A percentile compares a stretch with the other conserved stretches of the same genome.
Conservation (phyloP, 129 eudicot genomes). For the Tagetes patula region DNA sequence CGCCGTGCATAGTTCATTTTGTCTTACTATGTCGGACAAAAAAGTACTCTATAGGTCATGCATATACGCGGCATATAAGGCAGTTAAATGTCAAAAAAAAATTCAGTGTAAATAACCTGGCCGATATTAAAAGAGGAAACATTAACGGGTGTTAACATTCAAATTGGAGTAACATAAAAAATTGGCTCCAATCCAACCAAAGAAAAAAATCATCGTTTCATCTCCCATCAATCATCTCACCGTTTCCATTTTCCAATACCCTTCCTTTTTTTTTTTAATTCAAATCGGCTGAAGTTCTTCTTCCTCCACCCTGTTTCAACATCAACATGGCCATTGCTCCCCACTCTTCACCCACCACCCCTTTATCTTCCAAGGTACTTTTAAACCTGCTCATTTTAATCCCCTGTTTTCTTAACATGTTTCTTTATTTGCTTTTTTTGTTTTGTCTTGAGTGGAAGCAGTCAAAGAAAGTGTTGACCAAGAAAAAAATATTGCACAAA, state of each 20-base stretch:
- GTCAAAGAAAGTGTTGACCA: conserved; percentile 31
- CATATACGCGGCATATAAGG: no score
- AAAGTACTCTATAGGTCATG: no score
- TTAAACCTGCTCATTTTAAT: neutral
- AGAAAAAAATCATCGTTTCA: neutral
- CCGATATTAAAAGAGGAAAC: no score
- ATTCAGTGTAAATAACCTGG: no score
- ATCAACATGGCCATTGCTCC: conserved; percentile 28
- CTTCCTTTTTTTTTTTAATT: no score
- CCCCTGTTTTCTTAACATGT: no score
- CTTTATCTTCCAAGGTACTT: conserved; percentile 32
- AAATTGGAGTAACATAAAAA: neutral
- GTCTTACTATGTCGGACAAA: no score
- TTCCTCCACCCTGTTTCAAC: conserved; percentile 21
- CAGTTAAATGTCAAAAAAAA: no score
- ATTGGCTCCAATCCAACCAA: conserved; percentile 23
- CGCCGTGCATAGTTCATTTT: no score
- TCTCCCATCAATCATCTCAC: conserved; percentile 22
- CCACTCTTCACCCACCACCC: conserved; percentile 9
- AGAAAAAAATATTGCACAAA: conserved; percentile 29
- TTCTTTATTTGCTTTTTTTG: neutral
- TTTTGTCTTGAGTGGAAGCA: conserved; percentile 19
- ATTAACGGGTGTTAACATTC: no score
- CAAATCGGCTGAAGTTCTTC: no score
- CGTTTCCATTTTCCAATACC: neutral